Percentiles rank a stretch among this genome's conserved stretches.
phyloP scores from a whole-genome alignment of 2,329 filamentous ascomycete species.

The Xylariaceae sp. region DNA sequence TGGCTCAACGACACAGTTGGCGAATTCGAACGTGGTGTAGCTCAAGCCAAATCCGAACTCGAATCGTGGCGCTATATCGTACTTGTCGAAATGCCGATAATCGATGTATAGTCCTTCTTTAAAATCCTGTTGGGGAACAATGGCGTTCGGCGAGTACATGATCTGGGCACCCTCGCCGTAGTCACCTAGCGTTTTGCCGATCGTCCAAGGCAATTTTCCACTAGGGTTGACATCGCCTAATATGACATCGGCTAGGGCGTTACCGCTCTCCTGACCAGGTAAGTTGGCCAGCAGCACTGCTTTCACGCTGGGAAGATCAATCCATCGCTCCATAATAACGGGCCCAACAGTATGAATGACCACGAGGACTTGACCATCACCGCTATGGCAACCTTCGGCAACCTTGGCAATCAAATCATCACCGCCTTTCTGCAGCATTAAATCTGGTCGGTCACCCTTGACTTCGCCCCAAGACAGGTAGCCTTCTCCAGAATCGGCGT shows the following conservation, averaged over 20 bases:
- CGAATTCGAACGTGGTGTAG: conserved; percentile 68
- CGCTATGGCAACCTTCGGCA: conserved; percentile 59
- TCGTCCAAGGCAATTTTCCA: conserved; percentile 83
- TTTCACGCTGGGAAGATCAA: conserved; percentile 70
- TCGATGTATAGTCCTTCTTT: conserved; percentile 80
- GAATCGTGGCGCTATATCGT: conserved; percentile 67
- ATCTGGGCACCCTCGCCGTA: conserved; percentile 69
- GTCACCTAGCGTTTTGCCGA: conserved; percentile 67
- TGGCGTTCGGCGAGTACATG: conserved; percentile 61
- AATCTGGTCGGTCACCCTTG: conserved; percentile 71
- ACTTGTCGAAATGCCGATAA: conserved; percentile 82
- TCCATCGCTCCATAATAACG: conserved; percentile 73
- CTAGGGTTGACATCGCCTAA: conserved; percentile 73
- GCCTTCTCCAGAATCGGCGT: conserved; percentile 79
- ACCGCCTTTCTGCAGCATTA: conserved; percentile 70
- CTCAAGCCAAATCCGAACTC: conserved; percentile 83
- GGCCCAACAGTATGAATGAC: conserved; percentile 83
- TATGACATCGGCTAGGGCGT: conserved; percentile 71
- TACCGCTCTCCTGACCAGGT: conserved; percentile 80
- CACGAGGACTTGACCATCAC: conserved; percentile 66
- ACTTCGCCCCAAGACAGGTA: conserved; percentile 58
- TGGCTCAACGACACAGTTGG: conserved; percentile 43
- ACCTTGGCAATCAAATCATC: conserved; percentile 69
- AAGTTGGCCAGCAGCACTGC: conserved; percentile 78
- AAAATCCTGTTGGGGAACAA: conserved; percentile 77